Percentiles rank a stretch among this genome's conserved stretches.
Evolutionary conservation across 352 stramenopile species (phyloP).

Genomic region (Albugo laibachii): DNA sequence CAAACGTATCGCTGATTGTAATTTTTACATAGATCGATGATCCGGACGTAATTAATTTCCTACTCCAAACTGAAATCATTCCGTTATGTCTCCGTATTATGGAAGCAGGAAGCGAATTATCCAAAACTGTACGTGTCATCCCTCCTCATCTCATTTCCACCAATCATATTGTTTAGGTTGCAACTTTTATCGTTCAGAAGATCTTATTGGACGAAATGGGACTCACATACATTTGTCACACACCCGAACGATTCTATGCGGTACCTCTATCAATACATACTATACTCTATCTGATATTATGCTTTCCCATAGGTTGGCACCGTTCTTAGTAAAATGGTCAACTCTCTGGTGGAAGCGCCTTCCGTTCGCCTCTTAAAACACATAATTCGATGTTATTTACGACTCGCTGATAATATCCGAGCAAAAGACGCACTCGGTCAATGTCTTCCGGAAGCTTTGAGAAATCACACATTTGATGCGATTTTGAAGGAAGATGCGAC

Average conservation of each 20-base stretch:
- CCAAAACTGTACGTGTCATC: conserved; percentile 79
- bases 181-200: conserved; percentile 99
- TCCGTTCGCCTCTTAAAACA: conserved; percentile 95
- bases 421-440: conserved; percentile 94
- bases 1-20: too few species aligned
- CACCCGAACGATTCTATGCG: conserved; percentile 84
- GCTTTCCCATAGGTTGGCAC: conserved; percentile 18
- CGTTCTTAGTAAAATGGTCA: conserved; percentile 96
- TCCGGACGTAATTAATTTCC: conserved; percentile 96
- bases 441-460: conserved; percentile 85
- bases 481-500: conserved; percentile 90
- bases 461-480: conserved; percentile 89
- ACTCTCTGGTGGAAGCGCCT: conserved; percentile 81
- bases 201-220: conserved; percentile 97
- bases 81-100: conserved; percentile 97
- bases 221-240: conserved; percentile 97
- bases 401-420: conserved; percentile 77
- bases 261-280: neutral
- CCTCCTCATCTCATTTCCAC: neutral
- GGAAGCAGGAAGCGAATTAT: conserved; percentile 95
- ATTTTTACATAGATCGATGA: conserved; percentile 82
- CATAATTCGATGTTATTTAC: conserved; percentile 96
- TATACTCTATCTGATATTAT: too few species aligned
- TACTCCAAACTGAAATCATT: conserved; percentile 99
- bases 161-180: conserved; percentile 28